A percentile compares a stretch with the other conserved stretches of the same genome.
Evolutionary conservation across 805 yeast species (phyloP).

Genomic region (Nakazawaea wickerhamii): DNA sequence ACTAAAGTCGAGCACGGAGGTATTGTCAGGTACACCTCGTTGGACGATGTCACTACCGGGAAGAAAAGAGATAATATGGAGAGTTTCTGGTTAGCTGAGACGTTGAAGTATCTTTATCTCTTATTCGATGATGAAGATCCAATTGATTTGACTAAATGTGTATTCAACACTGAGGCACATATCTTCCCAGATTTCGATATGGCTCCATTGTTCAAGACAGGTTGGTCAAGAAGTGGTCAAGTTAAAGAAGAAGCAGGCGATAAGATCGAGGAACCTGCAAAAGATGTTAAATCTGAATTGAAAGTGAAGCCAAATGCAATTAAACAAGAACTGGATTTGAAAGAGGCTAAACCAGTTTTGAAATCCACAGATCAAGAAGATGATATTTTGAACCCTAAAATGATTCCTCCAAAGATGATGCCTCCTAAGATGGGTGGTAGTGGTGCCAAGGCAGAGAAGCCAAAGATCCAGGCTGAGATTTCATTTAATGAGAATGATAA

Average conservation of each 20-base stretch:
- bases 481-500: constrained; percentile 13
- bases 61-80: constrained; percentile 68
- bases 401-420: neutral
- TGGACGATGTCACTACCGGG: constrained; percentile 61
- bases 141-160: constrained; percentile 61
- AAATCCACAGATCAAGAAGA: constrained; percentile 2
- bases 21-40: constrained; percentile 51
- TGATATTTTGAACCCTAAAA: constrained; percentile 5
- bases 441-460: neutral
- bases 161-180: constrained; percentile 92
- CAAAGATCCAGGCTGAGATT: constrained; percentile 13
- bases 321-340: neutral
- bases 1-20: constrained; percentile 46
- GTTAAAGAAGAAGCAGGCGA: neutral
- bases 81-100: constrained; percentile 92
- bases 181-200: constrained; percentile 73
- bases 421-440: too few species aligned
- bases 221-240: constrained; percentile 45
- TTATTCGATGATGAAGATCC: constrained; percentile 55
- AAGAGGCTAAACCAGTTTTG: neutral
- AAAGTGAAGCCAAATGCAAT: constrained; percentile 3
- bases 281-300: neutral
- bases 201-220: constrained; percentile 49
- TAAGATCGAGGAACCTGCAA: neutral
- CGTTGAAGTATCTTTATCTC: constrained; percentile 78